Conservation (phyloP, 2,329 filamentous ascomycete genomes). For the Neopestalotiopsis rosae region DNA sequence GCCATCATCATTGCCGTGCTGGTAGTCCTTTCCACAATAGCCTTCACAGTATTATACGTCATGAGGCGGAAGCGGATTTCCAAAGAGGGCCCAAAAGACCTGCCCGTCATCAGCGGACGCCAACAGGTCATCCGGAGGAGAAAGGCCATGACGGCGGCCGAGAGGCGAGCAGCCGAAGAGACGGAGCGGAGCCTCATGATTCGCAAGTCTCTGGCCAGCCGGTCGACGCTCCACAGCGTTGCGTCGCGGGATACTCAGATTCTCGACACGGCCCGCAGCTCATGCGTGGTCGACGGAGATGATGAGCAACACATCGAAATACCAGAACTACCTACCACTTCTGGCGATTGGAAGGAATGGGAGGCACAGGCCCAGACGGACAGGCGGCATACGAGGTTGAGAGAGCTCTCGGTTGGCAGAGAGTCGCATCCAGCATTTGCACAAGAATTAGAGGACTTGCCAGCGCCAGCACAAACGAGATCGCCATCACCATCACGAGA, state of each 20-base stretch:
- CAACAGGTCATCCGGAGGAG: constrained; percentile 15
- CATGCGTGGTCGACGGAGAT: constrained; percentile 21
- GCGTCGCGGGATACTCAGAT: constrained; percentile 19
- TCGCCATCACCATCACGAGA: constrained; percentile 23
- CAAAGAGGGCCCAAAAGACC: constrained; percentile 10
- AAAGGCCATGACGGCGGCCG: constrained; percentile 24
- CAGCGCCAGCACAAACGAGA: constrained; percentile 26
- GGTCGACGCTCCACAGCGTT: constrained; percentile 24
- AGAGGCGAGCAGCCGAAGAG: constrained; percentile 30
- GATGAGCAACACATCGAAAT: not conserved
- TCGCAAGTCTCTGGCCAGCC: constrained; percentile 37
- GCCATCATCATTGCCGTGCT: constrained; percentile 30
- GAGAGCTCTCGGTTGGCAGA: constrained; percentile 20
- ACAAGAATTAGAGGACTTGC: constrained; percentile 23
- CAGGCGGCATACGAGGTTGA: constrained; percentile 28
- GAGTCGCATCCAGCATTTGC: constrained; percentile 34
- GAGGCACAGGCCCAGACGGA: constrained; percentile 42
- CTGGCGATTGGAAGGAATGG: constrained; percentile 43
- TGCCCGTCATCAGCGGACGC: constrained; percentile 10
- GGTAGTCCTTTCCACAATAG: constrained; percentile 25
- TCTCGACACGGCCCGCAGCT: constrained; percentile 20
- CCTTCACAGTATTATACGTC: constrained; percentile 26
- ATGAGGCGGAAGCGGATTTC: constrained; percentile 24
- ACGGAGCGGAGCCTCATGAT: constrained; percentile 36
- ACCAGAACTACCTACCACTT: constrained; percentile 17